These are phyloP conservation scores for Xylariales sp. DNA, from an alignment of 2,329 filamentous ascomycete genomes.

Conservation along the genomic window DNA sequence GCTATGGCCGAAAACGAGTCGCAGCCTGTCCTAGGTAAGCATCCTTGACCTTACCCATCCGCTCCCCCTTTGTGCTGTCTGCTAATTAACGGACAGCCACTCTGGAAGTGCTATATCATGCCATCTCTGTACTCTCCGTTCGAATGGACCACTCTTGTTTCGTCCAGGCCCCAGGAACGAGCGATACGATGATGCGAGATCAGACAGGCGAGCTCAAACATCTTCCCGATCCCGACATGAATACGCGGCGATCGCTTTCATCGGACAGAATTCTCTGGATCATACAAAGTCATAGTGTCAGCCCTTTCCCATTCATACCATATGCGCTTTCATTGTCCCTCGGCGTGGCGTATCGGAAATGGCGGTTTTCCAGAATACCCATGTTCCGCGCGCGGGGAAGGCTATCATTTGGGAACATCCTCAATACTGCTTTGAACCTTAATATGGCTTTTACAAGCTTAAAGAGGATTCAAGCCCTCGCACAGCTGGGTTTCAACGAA, in stretches of 20 bases:
- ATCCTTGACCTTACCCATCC: slow-evolving; percentile 14
- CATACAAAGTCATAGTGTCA: slow-evolving; percentile 44
- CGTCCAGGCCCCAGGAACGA: too few species aligned
- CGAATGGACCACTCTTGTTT: slow-evolving; percentile 48
- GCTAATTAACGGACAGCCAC: too few species aligned
- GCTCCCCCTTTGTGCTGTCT: too few species aligned
- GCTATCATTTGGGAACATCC: slow-evolving; percentile 49
- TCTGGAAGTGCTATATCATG: slow-evolving; percentile 60
- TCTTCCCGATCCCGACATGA: slow-evolving; percentile 40
- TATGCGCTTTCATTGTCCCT: slow-evolving; percentile 59
- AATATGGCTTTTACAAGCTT: slow-evolving; percentile 56
- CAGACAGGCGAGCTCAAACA: slow-evolving; percentile 10
- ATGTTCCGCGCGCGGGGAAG: slow-evolving; percentile 54
- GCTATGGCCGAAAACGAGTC: slow-evolving; percentile 46
- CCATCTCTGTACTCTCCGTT: slow-evolving; percentile 58
- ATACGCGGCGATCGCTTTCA: slow-evolving; percentile 52
- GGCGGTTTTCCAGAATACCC: slow-evolving; percentile 55
- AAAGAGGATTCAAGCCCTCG: slow-evolving; percentile 48
- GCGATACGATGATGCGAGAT: too few species aligned
- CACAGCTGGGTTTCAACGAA: slow-evolving; percentile 49
- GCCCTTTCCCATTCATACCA: slow-evolving; percentile 45
- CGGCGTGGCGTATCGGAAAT: slow-evolving; percentile 59
- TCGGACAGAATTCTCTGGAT: slow-evolving; percentile 53
- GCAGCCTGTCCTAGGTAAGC: slow-evolving; percentile 44
- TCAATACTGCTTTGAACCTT: slow-evolving; percentile 46